Conservation (phyloP, 2,329 filamentous ascomycete genomes). For the Sclerotinia glacialis region DNA sequence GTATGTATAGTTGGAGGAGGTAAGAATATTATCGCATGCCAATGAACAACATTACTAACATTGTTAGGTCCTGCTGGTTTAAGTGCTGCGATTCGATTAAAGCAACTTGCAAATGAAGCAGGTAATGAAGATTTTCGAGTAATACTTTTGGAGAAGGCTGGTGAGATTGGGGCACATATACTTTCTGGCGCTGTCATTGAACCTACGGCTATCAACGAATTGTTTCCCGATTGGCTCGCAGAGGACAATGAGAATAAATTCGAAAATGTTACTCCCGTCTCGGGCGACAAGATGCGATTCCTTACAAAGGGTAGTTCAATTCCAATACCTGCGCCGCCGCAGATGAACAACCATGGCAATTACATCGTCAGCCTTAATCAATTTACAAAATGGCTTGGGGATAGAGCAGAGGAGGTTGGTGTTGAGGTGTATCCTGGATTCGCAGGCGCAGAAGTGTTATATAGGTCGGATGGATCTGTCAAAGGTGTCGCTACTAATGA, state of each 20-base stretch:
- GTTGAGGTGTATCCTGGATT: slow-evolving; percentile 97
- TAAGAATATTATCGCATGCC: slow-evolving; percentile 39
- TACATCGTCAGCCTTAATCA: slow-evolving; percentile 96
- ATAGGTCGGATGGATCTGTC: slow-evolving; percentile 81
- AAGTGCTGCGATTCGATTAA: slow-evolving; percentile 87
- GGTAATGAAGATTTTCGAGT: slow-evolving; percentile 96
- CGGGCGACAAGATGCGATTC: slow-evolving; percentile 86
- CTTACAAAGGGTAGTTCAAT: slow-evolving; percentile 77
- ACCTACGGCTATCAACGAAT: slow-evolving; percentile 80
- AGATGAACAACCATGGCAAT: slow-evolving; percentile 98
- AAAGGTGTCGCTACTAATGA: slow-evolving; percentile 96
- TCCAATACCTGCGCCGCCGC: slow-evolving; percentile 82
- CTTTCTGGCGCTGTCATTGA: slow-evolving; percentile 94
- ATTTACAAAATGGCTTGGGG: slow-evolving; percentile 91
- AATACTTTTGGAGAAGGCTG: slow-evolving; percentile 88
- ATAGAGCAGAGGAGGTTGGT: slow-evolving; percentile 92
- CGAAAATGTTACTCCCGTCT: slow-evolving; percentile 80
- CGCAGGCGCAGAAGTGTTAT: slow-evolving; percentile 88
- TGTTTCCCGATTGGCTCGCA: slow-evolving; percentile 89
- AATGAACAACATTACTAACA: slow-evolving; percentile 24
- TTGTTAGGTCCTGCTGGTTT: slow-evolving; percentile 77
- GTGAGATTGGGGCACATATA: slow-evolving; percentile 91
- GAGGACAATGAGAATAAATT: slow-evolving; percentile 87
- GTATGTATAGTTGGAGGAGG: slow-evolving; percentile 94
- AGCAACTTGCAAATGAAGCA: slow-evolving; percentile 90